Evolutionary conservation across 257 asterid genomes (phyloP).

Genomic region (Ophiorrhiza pumila): DNA sequence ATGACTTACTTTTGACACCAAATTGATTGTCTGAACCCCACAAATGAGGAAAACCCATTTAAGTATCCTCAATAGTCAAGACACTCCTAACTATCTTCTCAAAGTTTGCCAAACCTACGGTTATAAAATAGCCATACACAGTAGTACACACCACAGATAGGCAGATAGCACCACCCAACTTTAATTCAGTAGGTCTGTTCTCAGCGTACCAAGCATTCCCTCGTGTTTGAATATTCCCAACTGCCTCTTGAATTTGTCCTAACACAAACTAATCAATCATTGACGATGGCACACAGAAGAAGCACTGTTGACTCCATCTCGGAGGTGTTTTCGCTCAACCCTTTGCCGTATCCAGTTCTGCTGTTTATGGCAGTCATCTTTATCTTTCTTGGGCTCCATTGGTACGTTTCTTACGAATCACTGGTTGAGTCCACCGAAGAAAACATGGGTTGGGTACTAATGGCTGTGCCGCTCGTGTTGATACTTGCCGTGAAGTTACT

Average conservation of each 20-base stretch:
- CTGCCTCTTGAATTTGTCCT: background rate
- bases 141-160: too few species aligned
- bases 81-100: background rate
- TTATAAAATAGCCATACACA: background rate
- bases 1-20: background rate
- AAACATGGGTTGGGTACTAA: slow-evolving; percentile 69
- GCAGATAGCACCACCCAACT: background rate
- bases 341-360: slow-evolving; percentile 75
- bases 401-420: slow-evolving; percentile 71
- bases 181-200: background rate
- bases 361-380: slow-evolving; percentile 56
- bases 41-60: background rate
- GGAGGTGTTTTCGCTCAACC: slow-evolving; percentile 51
- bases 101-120: background rate
- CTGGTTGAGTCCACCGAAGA: slow-evolving; percentile 71
- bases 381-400: slow-evolving; percentile 71
- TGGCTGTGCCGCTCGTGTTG: slow-evolving; percentile 57
- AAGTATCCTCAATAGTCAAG: too few species aligned
- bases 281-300: slow-evolving; percentile 37
- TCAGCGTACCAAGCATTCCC: background rate
- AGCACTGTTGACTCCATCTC: slow-evolving; percentile 44
- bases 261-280: too few species aligned
- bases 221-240: too few species aligned
- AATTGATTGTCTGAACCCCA: background rate
- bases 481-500: slow-evolving; percentile 56